These are phyloP conservation scores for Rhodotorula paludigena DNA, from an alignment of 768 basidiomycete species.

Conservation along the genomic window DNA sequence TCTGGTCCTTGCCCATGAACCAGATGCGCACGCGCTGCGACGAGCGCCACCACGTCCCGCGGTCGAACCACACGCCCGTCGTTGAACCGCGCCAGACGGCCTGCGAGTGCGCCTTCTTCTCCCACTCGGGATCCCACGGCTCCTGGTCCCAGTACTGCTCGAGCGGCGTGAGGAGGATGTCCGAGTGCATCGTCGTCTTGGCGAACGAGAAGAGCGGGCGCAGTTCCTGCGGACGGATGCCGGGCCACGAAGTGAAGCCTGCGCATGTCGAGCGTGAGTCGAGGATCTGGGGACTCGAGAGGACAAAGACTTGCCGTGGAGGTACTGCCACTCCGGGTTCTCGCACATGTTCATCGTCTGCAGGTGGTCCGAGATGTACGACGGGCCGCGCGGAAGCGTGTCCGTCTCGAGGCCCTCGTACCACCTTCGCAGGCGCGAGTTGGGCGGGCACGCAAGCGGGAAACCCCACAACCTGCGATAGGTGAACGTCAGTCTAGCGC, in stretches of 20 bases:
- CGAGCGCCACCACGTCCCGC: conserved; percentile 52
- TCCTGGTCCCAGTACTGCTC: conserved; percentile 82
- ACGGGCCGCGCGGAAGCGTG: conserved; percentile 36
- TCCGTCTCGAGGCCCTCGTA: conserved; percentile 42
- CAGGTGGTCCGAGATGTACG: conserved; percentile 45
- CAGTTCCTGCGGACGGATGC: conserved; percentile 36
- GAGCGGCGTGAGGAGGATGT: conserved; percentile 90
- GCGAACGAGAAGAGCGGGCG: conserved; percentile 75
- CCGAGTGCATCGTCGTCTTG: conserved; percentile 73
- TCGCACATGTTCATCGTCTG: conserved; percentile 47
- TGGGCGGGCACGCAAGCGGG: conserved; percentile 38
- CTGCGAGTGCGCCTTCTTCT: conserved; percentile 67
- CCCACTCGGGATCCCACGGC: conserved; percentile 87
- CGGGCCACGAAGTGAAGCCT: conserved; percentile 46
- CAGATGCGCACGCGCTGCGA: conserved; percentile 54
- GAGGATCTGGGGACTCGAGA: background rate
- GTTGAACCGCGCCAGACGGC: conserved; percentile 96
- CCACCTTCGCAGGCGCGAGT: conserved; percentile 38
- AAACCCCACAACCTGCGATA: conserved; percentile 36
- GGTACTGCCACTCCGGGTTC: conserved; percentile 47
- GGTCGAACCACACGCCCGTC: conserved; percentile 66
- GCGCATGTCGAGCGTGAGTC: background rate
- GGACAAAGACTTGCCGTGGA: conserved; percentile 33
- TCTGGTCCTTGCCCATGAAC: conserved; percentile 43
- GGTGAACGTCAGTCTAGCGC: too few relatives aligned